Percentiles rank a stretch among this genome's conserved stretches.
phyloP scores from a whole-genome alignment of 495 filamentous ascomycete species.

The Hypomontagnella submonticulosa region DNA sequence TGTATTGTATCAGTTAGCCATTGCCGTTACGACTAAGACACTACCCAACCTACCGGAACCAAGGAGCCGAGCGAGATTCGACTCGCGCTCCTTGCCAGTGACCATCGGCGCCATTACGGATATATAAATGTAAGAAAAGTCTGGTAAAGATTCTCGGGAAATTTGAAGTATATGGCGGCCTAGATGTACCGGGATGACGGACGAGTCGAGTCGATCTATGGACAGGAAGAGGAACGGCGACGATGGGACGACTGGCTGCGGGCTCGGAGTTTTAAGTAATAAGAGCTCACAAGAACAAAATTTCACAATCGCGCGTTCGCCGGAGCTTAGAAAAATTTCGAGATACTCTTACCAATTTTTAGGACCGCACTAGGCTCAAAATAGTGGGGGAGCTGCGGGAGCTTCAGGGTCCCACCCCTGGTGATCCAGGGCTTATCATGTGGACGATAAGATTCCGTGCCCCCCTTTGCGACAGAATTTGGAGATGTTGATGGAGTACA shows the following conservation, averaged over 20 bases:
- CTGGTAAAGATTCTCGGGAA: not conserved
- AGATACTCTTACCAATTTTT: slow-evolving; percentile 32
- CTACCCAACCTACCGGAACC: slow-evolving; percentile 76
- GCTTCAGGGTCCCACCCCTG: slow-evolving; percentile 16
- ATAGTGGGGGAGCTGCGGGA: slow-evolving; percentile 32
- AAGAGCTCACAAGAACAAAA: slow-evolving; percentile 27
- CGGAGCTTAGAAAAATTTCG: slow-evolving; percentile 31
- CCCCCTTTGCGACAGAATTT: slow-evolving; percentile 1
- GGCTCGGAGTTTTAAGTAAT: slow-evolving; percentile 22
- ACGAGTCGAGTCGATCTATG: not conserved
- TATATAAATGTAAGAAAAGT: slow-evolving; percentile 18
- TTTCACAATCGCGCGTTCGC: slow-evolving; percentile 39
- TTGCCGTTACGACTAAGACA: not conserved
- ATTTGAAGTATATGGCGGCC: not conserved
- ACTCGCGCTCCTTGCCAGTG: slow-evolving; percentile 82
- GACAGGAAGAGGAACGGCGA: slow-evolving; percentile 15
- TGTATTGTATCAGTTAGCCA: slow-evolving; percentile 49
- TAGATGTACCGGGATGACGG: slow-evolving; percentile 1
- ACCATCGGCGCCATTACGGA: slow-evolving; percentile 60
- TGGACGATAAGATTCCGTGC: slow-evolving; percentile 26
- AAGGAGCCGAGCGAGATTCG: slow-evolving; percentile 82
- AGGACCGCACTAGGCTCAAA: slow-evolving; percentile 20
- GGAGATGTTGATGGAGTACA: not conserved
- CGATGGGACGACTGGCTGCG: slow-evolving; percentile 10
- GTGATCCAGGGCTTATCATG: slow-evolving; percentile 27